Base-by-base conservation (phyloP, 371 early-diverging fungal species). In the Vairimorpha ceranae region DNA sequence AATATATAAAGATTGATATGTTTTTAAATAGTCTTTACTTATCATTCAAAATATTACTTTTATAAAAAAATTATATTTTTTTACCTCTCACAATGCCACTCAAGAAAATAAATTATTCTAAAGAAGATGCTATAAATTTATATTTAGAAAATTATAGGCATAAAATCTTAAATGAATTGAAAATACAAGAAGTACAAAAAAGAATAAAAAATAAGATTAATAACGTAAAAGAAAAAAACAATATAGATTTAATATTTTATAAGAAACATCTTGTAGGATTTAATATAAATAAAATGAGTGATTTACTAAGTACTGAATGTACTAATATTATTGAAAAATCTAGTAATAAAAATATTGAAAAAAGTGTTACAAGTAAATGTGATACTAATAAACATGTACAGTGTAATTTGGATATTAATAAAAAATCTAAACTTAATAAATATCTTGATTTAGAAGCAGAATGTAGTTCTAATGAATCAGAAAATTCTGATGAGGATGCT, bases 31-130 rank as follows among this genome's bases (percentile, higher is more conserved):
- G n/a, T n/a, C n/a, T n/a, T n/a, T n/a, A n/a, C n/a, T n/a, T n/a
- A n/a, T n/a, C n/a, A n/a, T n/a, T n/a, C n/a, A n/a, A n/a, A n/a
- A n/a, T n/a, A n/a, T n/a, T n/a, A n/a, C n/a, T n/a, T n/a, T n/a
- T n/a, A n/a, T n/a, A n/a, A n/a, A n/a, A n/a, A n/a, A n/a, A n/a
- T n/a, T n/a, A n/a, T n/a, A n/a, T n/a, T n/a, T n/a, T n/a, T n/a
- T n/a, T n/a, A n/a, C n/a, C n/a, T n/a, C n/a, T n/a, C n/a, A n/a
- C n/a, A n/a, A 54, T 54, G 56, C 3, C 8, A 54, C 2, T 54
- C 21, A 54, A 54, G 27, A 54, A 29, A 54, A 29, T 54, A 23
- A 54, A 54, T 54, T 54, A 27, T 54, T 27, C 56, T 25, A 54
- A 54, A 54, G 56, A 54, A 54, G 56, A 54, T 15, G 56, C 56